Base-by-base conservation (phyloP, 2,329 filamentous ascomycete species). In the Aspergillus uvarum region DNA sequence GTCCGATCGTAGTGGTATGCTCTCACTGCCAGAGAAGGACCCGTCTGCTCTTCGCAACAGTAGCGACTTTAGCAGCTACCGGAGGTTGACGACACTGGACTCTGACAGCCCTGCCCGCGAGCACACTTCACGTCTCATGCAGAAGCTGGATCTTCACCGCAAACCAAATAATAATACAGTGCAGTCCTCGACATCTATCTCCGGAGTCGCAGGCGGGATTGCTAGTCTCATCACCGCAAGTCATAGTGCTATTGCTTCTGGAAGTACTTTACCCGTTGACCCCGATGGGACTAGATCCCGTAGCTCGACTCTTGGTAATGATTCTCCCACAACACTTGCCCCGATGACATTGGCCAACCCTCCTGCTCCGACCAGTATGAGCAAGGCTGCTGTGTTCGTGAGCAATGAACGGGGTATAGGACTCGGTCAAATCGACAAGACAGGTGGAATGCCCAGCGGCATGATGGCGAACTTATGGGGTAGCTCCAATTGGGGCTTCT, bases 391-490 rank as follows among this genome's bases (percentile, higher is more conserved):
- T 22, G 89, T 97, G 24, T 82, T 91, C 26, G 86, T 94, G 16
- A 91, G 89, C 67, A 89, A 88, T 54, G 92, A 96, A 70, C 85
- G 89, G 61, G 86, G 87, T 2, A 81, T 92, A 59, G 84, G 83
- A 3, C 76, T 87, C 19, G 87, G 87, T n/a, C 77, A 79, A 52
- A 80, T 80, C 61, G 84, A 87, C 67, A 85, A 81, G 51, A 83
- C 83, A n/a, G 86, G 89, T 47, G 85, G 85, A 22, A 86, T 96
- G 76, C 91, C 93, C 1, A 90, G 90, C 53, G 92, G 91, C 14
- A 87, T 97, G 62, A 86, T 96, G 80, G 93, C 93, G 32, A 98
- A 98, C 72, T 85, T 96, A 58, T 98, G 94, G 94, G 94, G 94
- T 53, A 96, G 88, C 69, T 89, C 87, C 59, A 88, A 92, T 51